Evolutionary conservation across 495 filamentous ascomycete species (phyloP), one percentile per base, ranked within the genome.

Genomic region (Aspergillus egyptiacus): DNA sequence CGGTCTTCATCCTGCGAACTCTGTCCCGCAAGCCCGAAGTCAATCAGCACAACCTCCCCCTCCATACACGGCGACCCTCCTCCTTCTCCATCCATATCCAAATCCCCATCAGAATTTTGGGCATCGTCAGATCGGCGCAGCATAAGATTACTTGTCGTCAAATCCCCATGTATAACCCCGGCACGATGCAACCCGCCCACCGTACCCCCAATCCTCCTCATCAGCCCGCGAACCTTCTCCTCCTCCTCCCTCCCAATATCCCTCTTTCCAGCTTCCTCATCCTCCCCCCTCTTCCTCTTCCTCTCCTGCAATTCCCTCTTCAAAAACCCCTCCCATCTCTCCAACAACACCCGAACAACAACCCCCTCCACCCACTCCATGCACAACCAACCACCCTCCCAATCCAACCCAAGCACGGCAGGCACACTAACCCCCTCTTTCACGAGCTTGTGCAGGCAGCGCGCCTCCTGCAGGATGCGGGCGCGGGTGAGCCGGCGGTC

Each of bases 71-170:
- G 54, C 3, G 41, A 50, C 0, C 39, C 51, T 2, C 50, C 49
- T 8, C 54, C 75, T 14, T 75, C 66, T 6, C 50, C 54, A 9
- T 53, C 63, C 5, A 2, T 30, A 19, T 2, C 9, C 1, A 22
- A 9, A 23, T 54, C 61, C 5, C n/a, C n/a, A n/a, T n/a, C n/a
- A n/a, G n/a, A n/a, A n/a, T n/a, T n/a, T n/a, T n/a, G n/a, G n/a
- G n/a, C n/a, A n/a, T n/a, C n/a, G n/a, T n/a, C n/a, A n/a, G n/a
- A n/a, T n/a, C n/a, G n/a, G n/a, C 84, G 64, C 38, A 99, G 64
- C 82, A 99, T 96, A 66, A 99, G 71, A 70, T 98, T 98, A 69
- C 91, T 96, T 48, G 91, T 98, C 50, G 94, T 98, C 71, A 98
- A 69, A 70, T 98, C 93, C 35, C 93, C 93, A 73, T 98, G 93